Base-by-base conservation (phyloP, 2,329 filamentous ascomycete species). In the Claviceps digitariae region DNA sequence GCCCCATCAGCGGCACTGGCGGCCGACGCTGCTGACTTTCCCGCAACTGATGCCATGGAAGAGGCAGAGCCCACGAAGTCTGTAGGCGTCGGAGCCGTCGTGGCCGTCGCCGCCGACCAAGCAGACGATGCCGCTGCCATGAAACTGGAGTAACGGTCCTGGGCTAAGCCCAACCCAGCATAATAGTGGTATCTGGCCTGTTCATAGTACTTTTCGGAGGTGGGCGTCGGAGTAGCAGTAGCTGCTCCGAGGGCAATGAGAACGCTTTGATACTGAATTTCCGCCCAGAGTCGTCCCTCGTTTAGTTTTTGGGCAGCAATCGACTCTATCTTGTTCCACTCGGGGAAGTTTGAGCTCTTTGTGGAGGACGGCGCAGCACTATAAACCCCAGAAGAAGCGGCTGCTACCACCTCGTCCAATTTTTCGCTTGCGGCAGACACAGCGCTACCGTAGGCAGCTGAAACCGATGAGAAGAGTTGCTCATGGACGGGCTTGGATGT, bases 101-200 rank as follows among this genome's bases (percentile, higher is more conserved):
- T 78, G 41, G 76, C 56, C 1, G 74, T 74, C 54, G 75, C 55
- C 2, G 73, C 74, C 53, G 80, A 83, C 43, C 88, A 72, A 21
- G 83, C 86, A 38, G 78, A 81, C 10, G 85, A 88, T 8, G 86
- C 87, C 4, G 83, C 82, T 13, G 75, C 75, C 2, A 93, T 58
- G 62, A 93, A 91, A 50, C 84, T 83, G 5, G 83, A 82, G 66
- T 93, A 93, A 40, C 84, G 81, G 45, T 83, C 87, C 61, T 94
- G 85, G 1, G 89, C 88, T 46, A 88, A 67, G 29, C 88, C 88
- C 25, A 93, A 68, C 12, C 84, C 87, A 57, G 88, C 84, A 60
- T 89, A 90, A 67, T 91, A 91, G 62, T 81, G 78, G 59, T 76
- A 69, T 59, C 75, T 78, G 47, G 78, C 84, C 71, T 75, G 83